A percentile compares a stretch with the other conserved stretches of the same genome.
These are phyloP conservation scores for Phytophthora quininea DNA, from an alignment of 352 stramenopile species.

Conservation along the genomic window DNA sequence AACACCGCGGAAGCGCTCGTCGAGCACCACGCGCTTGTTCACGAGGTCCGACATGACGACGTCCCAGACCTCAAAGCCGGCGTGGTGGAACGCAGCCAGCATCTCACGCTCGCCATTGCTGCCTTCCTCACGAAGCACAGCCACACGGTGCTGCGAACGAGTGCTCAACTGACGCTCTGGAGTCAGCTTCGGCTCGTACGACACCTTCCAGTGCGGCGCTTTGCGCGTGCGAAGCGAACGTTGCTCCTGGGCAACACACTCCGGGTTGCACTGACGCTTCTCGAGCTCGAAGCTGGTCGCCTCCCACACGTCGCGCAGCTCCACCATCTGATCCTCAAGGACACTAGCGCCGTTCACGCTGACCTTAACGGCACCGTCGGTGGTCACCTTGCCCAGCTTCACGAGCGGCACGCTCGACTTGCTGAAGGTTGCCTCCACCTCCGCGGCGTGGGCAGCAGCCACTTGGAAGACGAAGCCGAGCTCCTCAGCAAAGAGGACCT, in stretches of 20 bases:
- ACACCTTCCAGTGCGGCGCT: constrained; percentile 89
- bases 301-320: constrained; percentile 98
- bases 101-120: constrained; percentile 99
- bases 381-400: constrained; percentile 92
- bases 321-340: constrained; percentile 74
- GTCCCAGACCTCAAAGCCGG: constrained; percentile 99
- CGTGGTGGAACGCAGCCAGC: constrained; percentile 96
- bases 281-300: constrained; percentile 99
- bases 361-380: constrained; percentile 90
- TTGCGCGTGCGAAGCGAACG: constrained; percentile 87
- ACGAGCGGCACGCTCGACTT: constrained; percentile 81
- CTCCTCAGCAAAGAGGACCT: constrained; percentile 97
- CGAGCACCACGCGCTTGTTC: constrained; percentile 88
- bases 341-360: constrained; percentile 84
- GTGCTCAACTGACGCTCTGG: constrained; percentile 82
- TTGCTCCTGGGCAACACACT: constrained; percentile 96
- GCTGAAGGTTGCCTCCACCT: constrained; percentile 90
- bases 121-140: constrained; percentile 97
- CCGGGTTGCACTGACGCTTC: constrained; percentile 96
- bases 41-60: constrained; percentile 97
- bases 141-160: constrained; percentile 93
- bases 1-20: constrained; percentile 95
- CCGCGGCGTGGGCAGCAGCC: constrained; percentile 50
- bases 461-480: constrained; percentile 98
- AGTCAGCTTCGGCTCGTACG: constrained; percentile 87